phyloP scores from a whole-genome alignment of 805 yeast genomes.

The Torulaspora gathmanii region DNA sequence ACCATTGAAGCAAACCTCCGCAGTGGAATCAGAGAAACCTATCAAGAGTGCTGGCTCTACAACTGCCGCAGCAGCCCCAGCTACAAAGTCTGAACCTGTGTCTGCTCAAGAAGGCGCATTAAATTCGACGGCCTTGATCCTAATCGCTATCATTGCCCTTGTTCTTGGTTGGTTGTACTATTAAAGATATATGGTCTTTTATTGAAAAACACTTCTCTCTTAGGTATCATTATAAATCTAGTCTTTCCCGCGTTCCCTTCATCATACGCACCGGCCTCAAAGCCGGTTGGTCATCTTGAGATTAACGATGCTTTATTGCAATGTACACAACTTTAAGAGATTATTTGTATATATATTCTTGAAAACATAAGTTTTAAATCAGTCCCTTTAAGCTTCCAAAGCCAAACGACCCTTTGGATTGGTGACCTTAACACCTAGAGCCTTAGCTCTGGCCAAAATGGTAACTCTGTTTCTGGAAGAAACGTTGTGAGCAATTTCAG shows the following conservation, averaged over 20 bases:
- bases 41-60: slow-evolving; percentile 17
- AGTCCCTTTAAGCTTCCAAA: slow-evolving; percentile 76
- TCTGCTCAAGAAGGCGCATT: slow-evolving; percentile 45
- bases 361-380: slow-evolving; percentile 5
- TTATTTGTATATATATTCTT: slow-evolving; percentile 8
- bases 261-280: neutral
- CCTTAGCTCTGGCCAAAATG: slow-evolving; percentile 94
- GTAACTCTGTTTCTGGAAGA: slow-evolving; percentile 98
- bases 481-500: slow-evolving; percentile 98
- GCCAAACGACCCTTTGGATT: slow-evolving; percentile 98
- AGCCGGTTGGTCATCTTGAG: neutral
- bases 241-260: neutral
- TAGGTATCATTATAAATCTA: slow-evolving; percentile 4
- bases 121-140: slow-evolving; percentile 47
- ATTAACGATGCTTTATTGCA: slow-evolving; percentile 10
- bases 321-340: slow-evolving; percentile 15
- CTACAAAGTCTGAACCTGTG: slow-evolving; percentile 34
- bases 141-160: slow-evolving; percentile 52
- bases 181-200: slow-evolving; percentile 28
- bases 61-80: slow-evolving; percentile 27
- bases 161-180: slow-evolving; percentile 69
- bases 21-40: slow-evolving; percentile 43
- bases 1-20: slow-evolving; percentile 28
- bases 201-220: neutral
- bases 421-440: slow-evolving; percentile 97